Evolutionary conservation across 1,284 basidiomycete genomes (phyloP).

Genomic region (Bjerkandera adusta): DNA sequence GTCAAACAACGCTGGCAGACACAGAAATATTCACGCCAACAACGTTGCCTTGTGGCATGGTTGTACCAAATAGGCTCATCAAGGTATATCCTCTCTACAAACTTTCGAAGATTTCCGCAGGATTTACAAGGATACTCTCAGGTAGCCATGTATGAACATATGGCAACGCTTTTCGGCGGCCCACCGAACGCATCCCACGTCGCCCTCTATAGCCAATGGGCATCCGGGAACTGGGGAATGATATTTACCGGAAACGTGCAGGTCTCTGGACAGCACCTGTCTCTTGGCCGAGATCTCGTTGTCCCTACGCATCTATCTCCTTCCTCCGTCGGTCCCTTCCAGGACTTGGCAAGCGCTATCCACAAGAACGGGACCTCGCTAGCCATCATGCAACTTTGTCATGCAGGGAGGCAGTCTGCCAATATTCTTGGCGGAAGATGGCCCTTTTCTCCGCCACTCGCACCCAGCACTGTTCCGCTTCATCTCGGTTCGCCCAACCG

Average conservation of each 20-base stretch:
- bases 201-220: slow-evolving; percentile 78
- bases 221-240: slow-evolving; percentile 81
- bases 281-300: slow-evolving; percentile 79
- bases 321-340: slow-evolving; percentile 49
- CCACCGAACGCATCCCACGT: slow-evolving; percentile 67
- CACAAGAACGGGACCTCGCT: slow-evolving; percentile 36
- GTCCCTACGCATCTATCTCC: slow-evolving; percentile 49
- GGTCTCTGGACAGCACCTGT: slow-evolving; percentile 69
- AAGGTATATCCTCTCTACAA: slow-evolving; percentile 18
- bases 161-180: slow-evolving; percentile 68
- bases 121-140: slow-evolving; percentile 30
- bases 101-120: neutral
- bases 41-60: slow-evolving; percentile 20
- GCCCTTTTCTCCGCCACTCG: slow-evolving; percentile 61
- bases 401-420: slow-evolving; percentile 84
- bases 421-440: slow-evolving; percentile 69
- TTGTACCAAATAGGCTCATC: slow-evolving; percentile 21
- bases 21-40: slow-evolving; percentile 18
- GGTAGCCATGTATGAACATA: slow-evolving; percentile 84
- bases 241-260: slow-evolving; percentile 90
- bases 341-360: slow-evolving; percentile 47
- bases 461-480: slow-evolving; percentile 70
- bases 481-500: slow-evolving; percentile 25
- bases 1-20: no score
- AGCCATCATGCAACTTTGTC: slow-evolving; percentile 83